A percentile compares a stretch with the other conserved stretches of the same genome.
phyloP scores from a whole-genome alignment of 192 early-diverging fungal species.

The Geranomyces michiganensis region DNA sequence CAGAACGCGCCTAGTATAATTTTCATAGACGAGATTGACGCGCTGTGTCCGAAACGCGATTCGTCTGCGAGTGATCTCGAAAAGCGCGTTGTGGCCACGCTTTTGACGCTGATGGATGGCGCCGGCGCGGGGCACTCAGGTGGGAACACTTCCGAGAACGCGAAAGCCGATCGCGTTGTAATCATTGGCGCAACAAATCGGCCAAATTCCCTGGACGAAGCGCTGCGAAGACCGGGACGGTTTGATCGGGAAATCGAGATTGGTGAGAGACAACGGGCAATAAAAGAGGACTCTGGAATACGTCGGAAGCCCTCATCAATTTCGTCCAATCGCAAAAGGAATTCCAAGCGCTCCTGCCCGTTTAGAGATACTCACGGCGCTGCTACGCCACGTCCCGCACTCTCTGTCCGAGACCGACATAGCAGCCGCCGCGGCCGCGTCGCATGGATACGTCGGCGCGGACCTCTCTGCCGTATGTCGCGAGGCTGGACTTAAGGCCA shows the following conservation, averaged over 20 bases:
- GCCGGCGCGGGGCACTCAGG: conserved; percentile 23
- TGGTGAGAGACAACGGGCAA: conserved; percentile 41
- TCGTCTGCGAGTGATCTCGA: conserved; percentile 77
- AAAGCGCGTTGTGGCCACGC: conserved; percentile 87
- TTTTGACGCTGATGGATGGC: conserved; percentile 95
- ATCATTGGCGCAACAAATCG: conserved; percentile 95
- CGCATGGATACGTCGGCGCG: conserved; percentile 98
- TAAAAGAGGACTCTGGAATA: too few relatives aligned
- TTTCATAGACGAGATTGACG: conserved; percentile 70
- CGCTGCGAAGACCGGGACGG: conserved; percentile 88
- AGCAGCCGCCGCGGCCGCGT: conserved; percentile 57
- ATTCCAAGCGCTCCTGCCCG: conserved; percentile 77
- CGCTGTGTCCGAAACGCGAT: conserved; percentile 54
- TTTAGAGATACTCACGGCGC: conserved; percentile 70
- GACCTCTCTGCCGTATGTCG: conserved; percentile 85
- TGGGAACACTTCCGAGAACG: background rate
- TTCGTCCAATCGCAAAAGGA: conserved; percentile 30
- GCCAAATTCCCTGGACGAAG: conserved; percentile 84
- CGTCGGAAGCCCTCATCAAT: too few relatives aligned
- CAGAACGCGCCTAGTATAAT: conserved; percentile 64
- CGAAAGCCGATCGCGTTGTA: conserved; percentile 53
- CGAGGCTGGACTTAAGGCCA: conserved; percentile 83
- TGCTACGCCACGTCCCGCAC: conserved; percentile 72
- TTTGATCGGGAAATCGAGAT: conserved; percentile 98
- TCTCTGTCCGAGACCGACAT: conserved; percentile 63